Evolutionary conservation across 352 stramenopile genomes (phyloP), one percentile per base, ranked within the genome.

Genomic region (Blastocystis sp.): DNA sequence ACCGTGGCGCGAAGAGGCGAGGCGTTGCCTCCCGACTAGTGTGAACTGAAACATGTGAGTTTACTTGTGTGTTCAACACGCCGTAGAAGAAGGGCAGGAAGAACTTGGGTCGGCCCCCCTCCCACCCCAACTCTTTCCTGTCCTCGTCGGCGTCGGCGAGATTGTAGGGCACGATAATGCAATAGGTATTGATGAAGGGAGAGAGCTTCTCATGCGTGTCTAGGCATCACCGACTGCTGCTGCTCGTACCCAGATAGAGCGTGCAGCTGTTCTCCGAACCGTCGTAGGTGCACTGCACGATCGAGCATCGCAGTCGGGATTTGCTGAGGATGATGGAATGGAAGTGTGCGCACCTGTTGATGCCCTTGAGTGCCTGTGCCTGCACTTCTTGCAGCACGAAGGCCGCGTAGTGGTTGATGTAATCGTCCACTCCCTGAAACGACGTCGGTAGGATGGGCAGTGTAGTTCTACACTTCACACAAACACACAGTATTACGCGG

Each of bases 381-480:
- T 84, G 74, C n/a, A 84, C 74, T 70, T 84, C 74, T 28, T 84
- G 74, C 34, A 84, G 74, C 2, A 84, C 74, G 45, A 84, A 84
- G 3, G 21, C 52, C 17, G 60, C 34, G 45, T 67, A 84, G 10
- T 69, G 10, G 11, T 34, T 17, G 41, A 84, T 84, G 61, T 84
- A 84, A 52, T 84, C 52, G 40, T 84, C 74, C 59, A 84, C 74
- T 11, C 28, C 69, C 28, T 43, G 34, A 84, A 84, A 84, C 21
- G 74, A 84, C 9, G 74, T 45, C 19, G 74, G 74, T 10, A 84
- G 53, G n/a, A 84, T 67, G 5, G 74, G 74, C 28, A 84, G 52
- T 4, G 74, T 53, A 9, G 65, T 38, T 41, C 74, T 84, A 67
- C 4, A 34, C 40, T 19, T 23, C 3, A 45, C 11, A 81, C n/a